Base-by-base conservation (phyloP, 345 rosid species). In the Erodium maritimum region DNA sequence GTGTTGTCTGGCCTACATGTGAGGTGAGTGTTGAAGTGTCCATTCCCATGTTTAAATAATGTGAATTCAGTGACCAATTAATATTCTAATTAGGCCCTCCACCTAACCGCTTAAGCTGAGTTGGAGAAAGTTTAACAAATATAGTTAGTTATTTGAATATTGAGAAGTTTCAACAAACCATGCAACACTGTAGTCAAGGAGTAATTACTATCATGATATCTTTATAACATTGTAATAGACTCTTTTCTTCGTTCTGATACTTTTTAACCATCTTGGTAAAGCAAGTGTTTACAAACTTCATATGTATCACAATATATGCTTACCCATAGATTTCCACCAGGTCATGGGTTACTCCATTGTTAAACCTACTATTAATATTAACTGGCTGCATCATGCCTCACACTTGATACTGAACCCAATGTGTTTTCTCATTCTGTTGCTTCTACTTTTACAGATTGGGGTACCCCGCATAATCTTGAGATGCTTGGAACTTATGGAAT, bases 401-500 rank as follows among this genome's bases (percentile, higher is more conserved):
- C 37, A 24, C 21, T 1, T 23, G 10, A 2, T 17, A 50, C 58
- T 55, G 34, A 48, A 19, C 63, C 5, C 56, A 10, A 57, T 29
- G 37, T 29, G 37, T 29, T 29, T 29, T 29, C 37, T 29, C 37
- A 29, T 65, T 59, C 57, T 42, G 17, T 37, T 60, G 66, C 33
- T 79, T 58, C 37, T 62, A 58, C 16, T 63, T 64, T 73, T 73
- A 66, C 85, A 93, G 99, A 81, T 80, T 62, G 96, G 88, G 62
- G 74, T 85, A 64, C 97, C 96, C 10, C 71, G 77, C 54, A 66
- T 76, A 37, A 68, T 85, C 17, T 84, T 89, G 50, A 81, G 79
- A 29, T 78, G 97, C 78, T 76, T 89, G 79, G 97, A 85, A 58
- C 90, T 89, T 20, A 55, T 93, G 77, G 97, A 85, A 23, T 50